A percentile compares a stretch with the other conserved stretches of the same genome.
phyloP scores from a whole-genome alignment of 177 flowering plant genomes.

The Vitis hybrid region DNA sequence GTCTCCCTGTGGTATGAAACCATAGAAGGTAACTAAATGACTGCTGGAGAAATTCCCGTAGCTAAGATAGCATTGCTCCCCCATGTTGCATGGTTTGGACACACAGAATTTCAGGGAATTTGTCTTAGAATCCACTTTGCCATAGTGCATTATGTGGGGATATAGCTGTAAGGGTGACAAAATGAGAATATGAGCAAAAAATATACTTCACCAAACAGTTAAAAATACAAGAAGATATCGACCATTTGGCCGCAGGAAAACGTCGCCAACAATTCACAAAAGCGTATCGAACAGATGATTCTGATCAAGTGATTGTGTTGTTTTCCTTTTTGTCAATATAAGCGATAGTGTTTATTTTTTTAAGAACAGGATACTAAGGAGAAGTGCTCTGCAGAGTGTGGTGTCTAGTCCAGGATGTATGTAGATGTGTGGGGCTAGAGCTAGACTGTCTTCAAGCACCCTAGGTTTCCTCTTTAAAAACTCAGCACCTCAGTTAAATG shows the following conservation, averaged over 20 bases:
- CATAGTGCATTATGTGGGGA: slow-evolving; percentile 81
- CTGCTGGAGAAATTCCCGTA: slow-evolving; percentile 80
- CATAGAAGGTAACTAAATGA: slow-evolving; percentile 85
- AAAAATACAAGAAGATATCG: no score
- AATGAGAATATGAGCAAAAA: slow-evolving; percentile 11
- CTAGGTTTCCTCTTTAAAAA: neutral
- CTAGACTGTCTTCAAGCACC: neutral
- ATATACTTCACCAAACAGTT: neutral
- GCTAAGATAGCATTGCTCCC: slow-evolving; percentile 83
- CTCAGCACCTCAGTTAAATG: no score
- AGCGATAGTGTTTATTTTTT: no score
- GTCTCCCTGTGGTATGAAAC: slow-evolving; percentile 75
- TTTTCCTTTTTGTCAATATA: no score
- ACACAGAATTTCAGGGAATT: slow-evolving; percentile 62
- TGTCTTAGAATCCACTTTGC: slow-evolving; percentile 63
- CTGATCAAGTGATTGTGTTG: no score
- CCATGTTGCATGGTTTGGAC: slow-evolving; percentile 71
- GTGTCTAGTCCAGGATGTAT: no score
- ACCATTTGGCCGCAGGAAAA: no score
- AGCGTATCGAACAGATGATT: no score
- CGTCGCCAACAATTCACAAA: no score
- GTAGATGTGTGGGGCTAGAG: no score
- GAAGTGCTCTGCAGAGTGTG: no score
- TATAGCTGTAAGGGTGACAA: slow-evolving; percentile 45
- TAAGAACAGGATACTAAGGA: no score